These are phyloP conservation scores for Yamadazyma nakazawae DNA, from an alignment of 805 yeast species.

Conservation along the genomic window DNA sequence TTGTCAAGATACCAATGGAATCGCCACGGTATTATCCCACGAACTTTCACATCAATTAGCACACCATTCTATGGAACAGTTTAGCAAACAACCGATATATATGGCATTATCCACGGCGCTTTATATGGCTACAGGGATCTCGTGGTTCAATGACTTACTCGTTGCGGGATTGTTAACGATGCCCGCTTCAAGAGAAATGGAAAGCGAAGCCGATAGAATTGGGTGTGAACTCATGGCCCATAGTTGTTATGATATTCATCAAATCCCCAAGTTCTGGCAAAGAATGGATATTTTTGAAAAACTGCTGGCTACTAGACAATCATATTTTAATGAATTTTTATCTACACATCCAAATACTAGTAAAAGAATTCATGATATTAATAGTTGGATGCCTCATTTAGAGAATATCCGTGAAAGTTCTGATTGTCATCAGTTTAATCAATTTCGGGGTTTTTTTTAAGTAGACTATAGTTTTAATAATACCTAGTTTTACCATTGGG, in stretches of 20 bases:
- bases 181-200: constrained; percentile 93
- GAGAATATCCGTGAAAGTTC: constrained; percentile 36
- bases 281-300: constrained; percentile 57
- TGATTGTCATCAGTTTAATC: constrained; percentile 11
- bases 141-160: constrained; percentile 47
- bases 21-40: constrained; percentile 93
- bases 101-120: constrained; percentile 49
- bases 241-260: constrained; percentile 80
- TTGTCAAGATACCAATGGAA: constrained; percentile 78
- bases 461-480: background rate
- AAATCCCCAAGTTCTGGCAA: constrained; percentile 75
- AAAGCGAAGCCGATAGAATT: constrained; percentile 91
- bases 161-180: constrained; percentile 58
- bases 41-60: constrained; percentile 95
- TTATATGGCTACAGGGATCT: constrained; percentile 60
- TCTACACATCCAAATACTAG: constrained; percentile 87
- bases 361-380: constrained; percentile 68
- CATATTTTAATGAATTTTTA: constrained; percentile 55
- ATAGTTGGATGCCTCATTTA: constrained; percentile 63
- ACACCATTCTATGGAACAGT: constrained; percentile 81
- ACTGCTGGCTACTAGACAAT: constrained; percentile 36
- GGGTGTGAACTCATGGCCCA: constrained; percentile 89
- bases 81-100: constrained; percentile 74
- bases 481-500: background rate
- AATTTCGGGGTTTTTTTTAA: constrained; percentile 9